These are phyloP conservation scores for Ustilago trichophora DNA, from an alignment of 1,284 basidiomycete species.

Conservation along the genomic window DNA sequence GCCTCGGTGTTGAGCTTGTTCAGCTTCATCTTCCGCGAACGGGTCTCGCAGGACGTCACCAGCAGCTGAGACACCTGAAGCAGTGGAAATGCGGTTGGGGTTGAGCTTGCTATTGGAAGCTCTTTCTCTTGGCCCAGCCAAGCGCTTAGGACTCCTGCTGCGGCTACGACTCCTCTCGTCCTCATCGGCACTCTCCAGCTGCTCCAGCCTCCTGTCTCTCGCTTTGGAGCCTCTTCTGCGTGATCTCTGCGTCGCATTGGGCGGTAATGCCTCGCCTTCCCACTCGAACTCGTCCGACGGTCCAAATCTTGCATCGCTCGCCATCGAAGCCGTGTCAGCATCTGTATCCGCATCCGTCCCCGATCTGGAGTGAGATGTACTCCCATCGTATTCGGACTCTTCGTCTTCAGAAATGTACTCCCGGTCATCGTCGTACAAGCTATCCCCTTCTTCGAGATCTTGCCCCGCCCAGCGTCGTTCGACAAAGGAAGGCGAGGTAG, in stretches of 20 bases:
- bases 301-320: constrained; percentile 29
- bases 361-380: constrained; percentile 11
- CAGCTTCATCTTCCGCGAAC: constrained; percentile 24
- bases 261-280: constrained; percentile 49
- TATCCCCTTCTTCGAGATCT: constrained; percentile 55
- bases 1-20: neutral
- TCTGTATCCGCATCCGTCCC: constrained; percentile 43
- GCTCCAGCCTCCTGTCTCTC: constrained; percentile 30
- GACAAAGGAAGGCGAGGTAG: constrained; percentile 62
- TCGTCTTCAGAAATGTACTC: constrained; percentile 38
- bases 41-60: constrained; percentile 46
- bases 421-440: constrained; percentile 48
- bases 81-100: constrained; percentile 12
- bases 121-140: constrained; percentile 15
- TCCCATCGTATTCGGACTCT: constrained; percentile 16
- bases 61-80: constrained; percentile 1
- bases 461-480: constrained; percentile 61
- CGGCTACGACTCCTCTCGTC: constrained; percentile 44
- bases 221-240: constrained; percentile 16
- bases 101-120: constrained; percentile 24
- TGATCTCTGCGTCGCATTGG: constrained; percentile 33
- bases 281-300: constrained; percentile 35
- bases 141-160: constrained; percentile 51
- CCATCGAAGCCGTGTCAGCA: constrained; percentile 14
- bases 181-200: constrained; percentile 37